Base-by-base conservation (phyloP, 2,329 filamentous ascomycete genomes). In the Ascochyta pisi region DNA sequence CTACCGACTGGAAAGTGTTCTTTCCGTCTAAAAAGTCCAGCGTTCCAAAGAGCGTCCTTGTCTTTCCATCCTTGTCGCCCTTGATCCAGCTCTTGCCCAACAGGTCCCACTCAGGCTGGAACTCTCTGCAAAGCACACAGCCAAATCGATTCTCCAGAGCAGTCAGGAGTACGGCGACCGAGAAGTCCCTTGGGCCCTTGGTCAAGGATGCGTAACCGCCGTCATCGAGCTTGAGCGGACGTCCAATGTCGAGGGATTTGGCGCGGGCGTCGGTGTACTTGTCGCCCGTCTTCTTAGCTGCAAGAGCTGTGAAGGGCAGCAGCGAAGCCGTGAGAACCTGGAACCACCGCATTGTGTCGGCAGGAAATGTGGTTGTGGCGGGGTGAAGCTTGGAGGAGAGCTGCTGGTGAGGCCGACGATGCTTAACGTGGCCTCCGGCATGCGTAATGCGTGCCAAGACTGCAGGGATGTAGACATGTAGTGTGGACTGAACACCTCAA, bases 91-190 rank as follows among this genome's bases (percentile, higher is more conserved):
- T 95, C 76, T 87, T 90, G 50, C 86, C 86, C 50, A 99, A 79
- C 50, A 98, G 77, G 51, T 96, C 90, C 90, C 92, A 99, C 78
- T 99, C 95, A 1, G 93, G 89, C 75, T 96, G 90, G 76, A 99
- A 96, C 49, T 96, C 91, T 48, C 87, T 85, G 77, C 95, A 99
- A 44, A 98, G 82, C 63, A 87, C 82, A 75, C 95, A 99, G 57
- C 90, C 91, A 73, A 91, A 97, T 55, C 91, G 86, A 29, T 87
- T 71, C 64, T 96, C 93, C 69, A 93, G 79, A 34, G 95, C 95
- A 1, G 95, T 99, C 63, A 99, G 81, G 13, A 99, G 84, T 3
- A 99, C 84, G 2, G 88, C 89, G 26, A 90, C 84, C 35, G 87
- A 87, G 76, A 97, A 96, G 77, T 99, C 90, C 64, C 95, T 87